Evolutionary conservation across 2,329 filamentous ascomycete genomes (phyloP), one percentile per base, ranked within the genome.

Genomic region (Aspergillus sergii): DNA sequence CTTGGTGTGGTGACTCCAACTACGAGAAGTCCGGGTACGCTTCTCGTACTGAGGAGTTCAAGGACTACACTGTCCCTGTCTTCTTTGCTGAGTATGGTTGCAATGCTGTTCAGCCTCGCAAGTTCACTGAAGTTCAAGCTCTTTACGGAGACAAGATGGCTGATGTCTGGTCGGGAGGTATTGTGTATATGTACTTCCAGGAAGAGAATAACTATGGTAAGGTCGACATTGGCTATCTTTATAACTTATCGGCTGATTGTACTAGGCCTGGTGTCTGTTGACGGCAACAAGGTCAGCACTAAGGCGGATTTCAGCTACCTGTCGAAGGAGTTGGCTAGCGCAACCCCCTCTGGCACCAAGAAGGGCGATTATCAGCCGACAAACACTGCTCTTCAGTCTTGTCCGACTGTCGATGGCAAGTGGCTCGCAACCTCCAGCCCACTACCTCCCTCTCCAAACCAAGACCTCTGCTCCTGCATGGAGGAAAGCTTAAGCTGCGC

Each of bases 21-120:
- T 94, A 91, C 82, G 76, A 84, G 41, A 77, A 85, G 66, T 97
- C 94, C 2, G 92, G 92, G 58, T 98, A 93, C 80, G 84, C 89
- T 66, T 84, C 88, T 64, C 90, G 94, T 78, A 93, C 93, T 69
- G 80, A 91, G 66, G 94, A 97, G 81, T 97, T 97, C 83, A 79
- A 84, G 62, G 88, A 89, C 76, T 98, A 94, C 84, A 91, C 91
- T 11, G 91, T 98, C 9, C 94, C 94, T 46, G 91, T 93, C 73
- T 98, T 98, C 89, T 97, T 98, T 75, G 94, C 94, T 67, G 94
- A 98, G 82, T 98, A 98, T 75, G 94, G 94, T 70, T 98, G 94
- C 89, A 97, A 96, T 82, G 85, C 83, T 41, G 84, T 80, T 76
- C 84, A 85, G 54, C 88, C 86, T 64, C 91, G 94, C 79, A 85